phyloP scores from a whole-genome alignment of 495 filamentous ascomycete species.

The Parachaetomium inaequale region DNA sequence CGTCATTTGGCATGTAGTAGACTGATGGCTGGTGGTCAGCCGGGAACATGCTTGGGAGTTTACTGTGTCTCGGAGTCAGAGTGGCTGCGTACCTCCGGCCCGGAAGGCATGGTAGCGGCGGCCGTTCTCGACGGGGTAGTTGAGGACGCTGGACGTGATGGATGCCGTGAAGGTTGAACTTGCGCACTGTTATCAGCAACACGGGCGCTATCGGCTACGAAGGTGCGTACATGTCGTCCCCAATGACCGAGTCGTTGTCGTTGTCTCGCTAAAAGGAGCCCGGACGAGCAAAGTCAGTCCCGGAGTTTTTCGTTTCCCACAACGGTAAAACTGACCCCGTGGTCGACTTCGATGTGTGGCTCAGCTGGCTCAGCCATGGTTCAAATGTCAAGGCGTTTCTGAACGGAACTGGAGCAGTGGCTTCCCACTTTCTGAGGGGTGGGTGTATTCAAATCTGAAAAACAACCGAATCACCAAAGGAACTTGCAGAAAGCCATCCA shows the following conservation, averaged over 20 bases:
- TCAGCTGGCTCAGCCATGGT: neutral
- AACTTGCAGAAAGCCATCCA: neutral
- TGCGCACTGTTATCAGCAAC: neutral
- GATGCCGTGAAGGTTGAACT: conserved; percentile 11
- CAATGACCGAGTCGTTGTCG: neutral
- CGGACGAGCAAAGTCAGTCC: neutral
- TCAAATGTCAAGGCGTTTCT: too few relatives aligned
- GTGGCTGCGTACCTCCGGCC: conserved; percentile 1
- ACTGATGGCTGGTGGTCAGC: neutral
- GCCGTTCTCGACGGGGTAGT: conserved; percentile 24
- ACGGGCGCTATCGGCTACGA: neutral
- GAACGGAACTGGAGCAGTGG: too few relatives aligned
- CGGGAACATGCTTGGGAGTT: neutral
- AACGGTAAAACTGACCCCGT: neutral
- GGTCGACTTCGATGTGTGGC: neutral
- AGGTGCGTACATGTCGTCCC: neutral
- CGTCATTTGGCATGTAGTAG: conserved; percentile 21
- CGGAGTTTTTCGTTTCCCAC: too few relatives aligned
- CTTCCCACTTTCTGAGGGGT: too few relatives aligned
- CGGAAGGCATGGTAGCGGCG: conserved; percentile 20
- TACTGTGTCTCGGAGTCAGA: neutral
- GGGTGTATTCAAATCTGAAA: too few relatives aligned
- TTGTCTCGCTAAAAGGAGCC: neutral
- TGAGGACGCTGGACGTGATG: conserved; percentile 21
- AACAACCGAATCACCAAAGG: neutral